A percentile compares a stretch with the other conserved stretches of the same genome.
Conservation (phyloP, 441 rosid species). For the Erodium texanum region DNA sequence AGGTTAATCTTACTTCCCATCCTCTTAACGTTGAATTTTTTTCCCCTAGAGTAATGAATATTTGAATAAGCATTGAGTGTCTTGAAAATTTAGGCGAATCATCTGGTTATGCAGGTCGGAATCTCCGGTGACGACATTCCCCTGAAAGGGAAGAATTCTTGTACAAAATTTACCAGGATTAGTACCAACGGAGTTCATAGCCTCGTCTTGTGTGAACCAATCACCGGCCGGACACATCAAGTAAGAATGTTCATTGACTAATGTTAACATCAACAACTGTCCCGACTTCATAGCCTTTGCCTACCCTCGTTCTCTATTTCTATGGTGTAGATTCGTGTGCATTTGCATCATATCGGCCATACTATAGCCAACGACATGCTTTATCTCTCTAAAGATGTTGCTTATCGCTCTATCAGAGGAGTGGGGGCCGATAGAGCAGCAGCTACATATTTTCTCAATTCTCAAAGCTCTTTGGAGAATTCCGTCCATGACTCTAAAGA, state of each 20-base stretch:
- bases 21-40: neutral
- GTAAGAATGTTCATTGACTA: constrained; percentile 33
- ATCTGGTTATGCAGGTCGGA: constrained; percentile 36
- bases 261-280: no score
- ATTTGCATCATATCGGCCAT: constrained; percentile 67
- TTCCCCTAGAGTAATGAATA: neutral
- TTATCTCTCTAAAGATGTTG: constrained; percentile 41
- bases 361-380: constrained; percentile 82
- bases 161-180: constrained; percentile 73
- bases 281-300: no score
- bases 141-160: constrained; percentile 63
- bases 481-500: constrained; percentile 22
- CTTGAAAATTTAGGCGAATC: constrained; percentile 2
- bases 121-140: constrained; percentile 30
- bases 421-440: constrained; percentile 49
- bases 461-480: constrained; percentile 17
- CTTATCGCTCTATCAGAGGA: constrained; percentile 29
- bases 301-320: neutral
- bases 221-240: constrained; percentile 92
- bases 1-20: constrained; percentile 33
- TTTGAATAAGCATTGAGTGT: neutral
- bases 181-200: constrained; percentile 66
- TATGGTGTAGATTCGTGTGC: constrained; percentile 64
- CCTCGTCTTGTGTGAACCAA: constrained; percentile 74
- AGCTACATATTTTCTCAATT: constrained; percentile 25